These are phyloP conservation scores for Trichoderma arundinaceum DNA, from an alignment of 2,329 filamentous ascomycete genomes.

Conservation along the genomic window DNA sequence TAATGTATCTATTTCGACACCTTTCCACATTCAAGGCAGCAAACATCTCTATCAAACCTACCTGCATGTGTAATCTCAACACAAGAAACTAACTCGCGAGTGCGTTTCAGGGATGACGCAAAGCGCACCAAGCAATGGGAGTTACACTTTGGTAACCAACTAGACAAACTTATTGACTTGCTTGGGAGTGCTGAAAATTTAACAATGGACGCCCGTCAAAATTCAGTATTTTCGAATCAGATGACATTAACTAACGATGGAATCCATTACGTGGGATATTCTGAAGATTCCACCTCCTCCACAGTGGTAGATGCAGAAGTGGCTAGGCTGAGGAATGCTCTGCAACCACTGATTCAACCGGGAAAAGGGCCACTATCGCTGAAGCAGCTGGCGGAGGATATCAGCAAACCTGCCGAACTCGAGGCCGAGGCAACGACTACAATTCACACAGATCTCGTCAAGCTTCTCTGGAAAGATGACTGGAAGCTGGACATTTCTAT, in stretches of 20 bases:
- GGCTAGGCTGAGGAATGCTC: neutral
- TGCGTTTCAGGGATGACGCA: neutral
- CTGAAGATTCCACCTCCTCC: neutral
- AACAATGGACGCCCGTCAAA: too few relatives aligned
- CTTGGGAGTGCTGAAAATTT: neutral
- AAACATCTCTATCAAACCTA: too few relatives aligned
- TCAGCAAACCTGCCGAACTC: neutral
- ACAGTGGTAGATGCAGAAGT: neutral
- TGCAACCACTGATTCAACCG: neutral
- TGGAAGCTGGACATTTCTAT: neutral
- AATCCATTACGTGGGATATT: neutral
- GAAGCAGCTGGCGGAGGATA: neutral
- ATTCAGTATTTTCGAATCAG: neutral
- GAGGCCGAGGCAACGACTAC: too few relatives aligned
- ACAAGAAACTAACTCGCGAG: neutral
- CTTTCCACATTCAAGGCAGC: too few relatives aligned
- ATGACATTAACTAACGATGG: neutral
- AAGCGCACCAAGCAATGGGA: neutral
- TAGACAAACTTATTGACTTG: neutral
- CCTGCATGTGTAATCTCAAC: too few relatives aligned
- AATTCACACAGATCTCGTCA: neutral
- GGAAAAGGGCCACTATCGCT: neutral
- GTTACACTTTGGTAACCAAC: neutral
- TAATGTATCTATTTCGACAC: too few relatives aligned
- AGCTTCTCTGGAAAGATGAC: neutral